Base-by-base conservation (phyloP, 352 stramenopile species). In the Globisporangium canariense region DNA sequence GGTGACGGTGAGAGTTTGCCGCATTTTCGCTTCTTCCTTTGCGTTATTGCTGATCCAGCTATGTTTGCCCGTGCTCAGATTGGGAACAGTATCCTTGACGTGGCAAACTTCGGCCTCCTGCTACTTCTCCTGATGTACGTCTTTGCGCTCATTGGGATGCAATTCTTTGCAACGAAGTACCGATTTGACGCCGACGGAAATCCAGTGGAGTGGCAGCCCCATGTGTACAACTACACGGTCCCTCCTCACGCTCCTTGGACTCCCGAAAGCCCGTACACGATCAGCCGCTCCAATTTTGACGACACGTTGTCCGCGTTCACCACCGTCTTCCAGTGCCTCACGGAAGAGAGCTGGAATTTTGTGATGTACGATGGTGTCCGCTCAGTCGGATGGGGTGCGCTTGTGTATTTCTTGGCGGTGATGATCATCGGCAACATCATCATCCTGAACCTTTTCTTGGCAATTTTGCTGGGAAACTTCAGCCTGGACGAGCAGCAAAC, bases 101-200 rank as follows among this genome's bases (percentile, higher is more conserved):
- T 97, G 9, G 71, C 70, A 22, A 96, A 95, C 64, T 97, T 97
- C 68, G 84, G 73, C 1, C 58, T 98, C 40, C 74, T 98, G 3
- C 73, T 98, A 14, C 58, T 91, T 11, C 74, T 98, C 6, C 81
- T 96, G 53, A 88, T 97, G 67, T 97, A 93, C 54, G 91, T 97
- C n/a, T 97, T 93, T 64, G 72, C 84, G 16, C 67, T 97, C 20
- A 79, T 87, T 38, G 78, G 77, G 11, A 83, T 79, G 75, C 73
- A 86, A 41, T 88, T 97, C 53, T 97, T 97, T 56, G 79, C 89
- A 2, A 97, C 93, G 71, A 81, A 86, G 62, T 78, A 94, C 36
- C 76, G 83, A 36, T 97, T 97, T 74, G 77, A 94, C 46, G 60
- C 55, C 14, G 46, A 67, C 32, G 75, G 72, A 0, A 58, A 82